phyloP scores from a whole-genome alignment of 352 stramenopile genomes.

The Phytophthora europaea region DNA sequence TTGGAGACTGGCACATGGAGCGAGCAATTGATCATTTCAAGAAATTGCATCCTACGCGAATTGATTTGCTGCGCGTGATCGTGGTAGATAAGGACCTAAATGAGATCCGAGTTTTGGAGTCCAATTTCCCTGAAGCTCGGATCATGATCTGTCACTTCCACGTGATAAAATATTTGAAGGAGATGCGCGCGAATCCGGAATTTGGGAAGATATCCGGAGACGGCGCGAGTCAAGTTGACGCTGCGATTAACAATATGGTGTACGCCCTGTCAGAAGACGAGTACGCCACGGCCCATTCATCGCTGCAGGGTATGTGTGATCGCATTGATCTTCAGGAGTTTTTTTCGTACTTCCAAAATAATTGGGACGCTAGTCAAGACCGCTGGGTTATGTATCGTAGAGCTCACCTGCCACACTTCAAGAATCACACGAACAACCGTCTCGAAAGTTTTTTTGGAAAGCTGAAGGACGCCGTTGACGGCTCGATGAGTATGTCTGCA shows the following conservation, averaged over 20 bases:
- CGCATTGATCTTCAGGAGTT: conserved; percentile 5
- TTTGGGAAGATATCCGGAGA: neutral
- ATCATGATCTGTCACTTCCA: conserved; percentile 9
- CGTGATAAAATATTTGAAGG: conserved; percentile 31
- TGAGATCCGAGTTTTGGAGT: neutral
- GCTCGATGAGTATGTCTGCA: neutral
- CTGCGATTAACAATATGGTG: neutral
- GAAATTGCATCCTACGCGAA: too few species aligned
- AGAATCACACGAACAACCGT: conserved; percentile 44
- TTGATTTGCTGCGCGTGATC: neutral
- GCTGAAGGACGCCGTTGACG: neutral
- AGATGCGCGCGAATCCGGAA: neutral
- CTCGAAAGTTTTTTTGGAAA: conserved; percentile 36
- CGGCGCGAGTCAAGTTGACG: neutral
- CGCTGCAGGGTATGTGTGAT: neutral
- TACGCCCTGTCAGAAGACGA: neutral
- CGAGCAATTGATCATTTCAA: conserved; percentile 5
- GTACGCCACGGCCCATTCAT: neutral
- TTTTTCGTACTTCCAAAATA: conserved; percentile 33
- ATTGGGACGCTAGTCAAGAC: conserved; percentile 31
- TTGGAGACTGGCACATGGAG: conserved; percentile 27
- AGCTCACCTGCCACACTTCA: conserved; percentile 29
- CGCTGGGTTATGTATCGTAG: conserved; percentile 30
- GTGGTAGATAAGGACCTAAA: neutral
- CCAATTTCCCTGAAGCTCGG: neutral